phyloP scores from a whole-genome alignment of 768 basidiomycete genomes.

The Lactarius indigo region DNA sequence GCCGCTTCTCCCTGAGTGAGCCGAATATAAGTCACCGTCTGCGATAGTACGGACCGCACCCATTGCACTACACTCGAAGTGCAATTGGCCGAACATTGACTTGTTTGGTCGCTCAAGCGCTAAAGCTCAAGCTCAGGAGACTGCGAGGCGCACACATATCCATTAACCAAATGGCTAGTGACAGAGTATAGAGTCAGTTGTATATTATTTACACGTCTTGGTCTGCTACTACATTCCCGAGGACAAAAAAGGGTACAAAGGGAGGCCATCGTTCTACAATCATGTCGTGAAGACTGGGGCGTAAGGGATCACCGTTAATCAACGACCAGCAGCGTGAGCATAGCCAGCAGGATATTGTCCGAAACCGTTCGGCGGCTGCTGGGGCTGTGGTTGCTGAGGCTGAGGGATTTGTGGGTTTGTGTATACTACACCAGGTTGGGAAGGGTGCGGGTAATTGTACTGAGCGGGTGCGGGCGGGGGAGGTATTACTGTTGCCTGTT shows the following conservation, averaged over 20 bases:
- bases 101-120: no score
- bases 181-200: background rate
- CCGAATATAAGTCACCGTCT: no score
- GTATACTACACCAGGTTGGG: slow-evolving; percentile 36
- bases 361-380: slow-evolving; percentile 25
- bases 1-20: no score
- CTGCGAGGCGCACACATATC: no score
- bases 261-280: background rate
- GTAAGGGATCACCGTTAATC: slow-evolving; percentile 15
- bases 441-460: slow-evolving; percentile 67
- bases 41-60: no score
- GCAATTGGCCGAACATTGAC: no score
- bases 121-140: no score
- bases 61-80: no score
- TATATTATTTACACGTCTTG: slow-evolving; percentile 13
- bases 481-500: slow-evolving; percentile 46
- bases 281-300: background rate
- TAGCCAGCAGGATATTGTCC: slow-evolving; percentile 28
- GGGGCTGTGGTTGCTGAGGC: slow-evolving; percentile 34
- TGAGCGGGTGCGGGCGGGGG: slow-evolving; percentile 30
- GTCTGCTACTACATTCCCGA: slow-evolving; percentile 5
- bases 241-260: slow-evolving; percentile 3
- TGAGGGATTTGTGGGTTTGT: slow-evolving; percentile 30
- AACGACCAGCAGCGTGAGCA: slow-evolving; percentile 19
- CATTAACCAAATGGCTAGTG: background rate